phyloP scores from a whole-genome alignment of 148 eudicot genomes.

The Camellia japonica region DNA sequence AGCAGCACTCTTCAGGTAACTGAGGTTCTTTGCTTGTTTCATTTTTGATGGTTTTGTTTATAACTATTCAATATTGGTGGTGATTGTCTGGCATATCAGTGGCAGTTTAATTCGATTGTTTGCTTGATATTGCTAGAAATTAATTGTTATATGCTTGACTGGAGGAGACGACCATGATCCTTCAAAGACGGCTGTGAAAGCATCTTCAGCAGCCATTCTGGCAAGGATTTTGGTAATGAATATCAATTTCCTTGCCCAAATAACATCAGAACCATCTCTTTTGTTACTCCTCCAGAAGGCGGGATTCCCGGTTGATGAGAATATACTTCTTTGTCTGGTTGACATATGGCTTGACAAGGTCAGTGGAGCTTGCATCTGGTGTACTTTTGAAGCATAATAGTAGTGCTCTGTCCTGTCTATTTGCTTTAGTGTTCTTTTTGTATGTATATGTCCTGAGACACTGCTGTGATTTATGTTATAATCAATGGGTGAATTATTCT shows the following conservation, averaged over 20 bases:
- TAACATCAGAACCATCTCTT: slow-evolving; percentile 78
- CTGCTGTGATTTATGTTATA: background rate
- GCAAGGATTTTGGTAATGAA: slow-evolving; percentile 90
- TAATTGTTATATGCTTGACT: slow-evolving; percentile 71
- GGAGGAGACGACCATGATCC: slow-evolving; percentile 90
- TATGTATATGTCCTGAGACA: background rate
- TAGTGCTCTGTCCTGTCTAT: background rate
- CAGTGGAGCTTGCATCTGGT: slow-evolving; percentile 18
- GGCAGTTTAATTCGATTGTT: slow-evolving; percentile 12
- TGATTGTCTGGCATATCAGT: slow-evolving; percentile 8
- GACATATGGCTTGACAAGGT: slow-evolving; percentile 98
- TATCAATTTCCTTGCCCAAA: slow-evolving; percentile 84
- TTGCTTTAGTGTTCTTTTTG: background rate
- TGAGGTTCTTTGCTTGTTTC: slow-evolving; percentile 7
- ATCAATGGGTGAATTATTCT: too few relatives aligned
- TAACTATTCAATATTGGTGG: background rate
- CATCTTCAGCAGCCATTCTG: slow-evolving; percentile 80
- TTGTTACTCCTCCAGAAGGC: slow-evolving; percentile 63
- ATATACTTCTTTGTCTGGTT: slow-evolving; percentile 84
- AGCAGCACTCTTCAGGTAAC: slow-evolving; percentile 83
- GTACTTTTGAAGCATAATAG: background rate
- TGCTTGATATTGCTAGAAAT: slow-evolving; percentile 54
- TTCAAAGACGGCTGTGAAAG: slow-evolving; percentile 78
- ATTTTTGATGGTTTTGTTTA: background rate
- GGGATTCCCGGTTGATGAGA: slow-evolving; percentile 78